Percentiles rank a stretch among this genome's conserved stretches.
These are phyloP conservation scores for Penicillium sp. DNA, from an alignment of 2,329 filamentous ascomycete genomes.

Conservation along the genomic window DNA sequence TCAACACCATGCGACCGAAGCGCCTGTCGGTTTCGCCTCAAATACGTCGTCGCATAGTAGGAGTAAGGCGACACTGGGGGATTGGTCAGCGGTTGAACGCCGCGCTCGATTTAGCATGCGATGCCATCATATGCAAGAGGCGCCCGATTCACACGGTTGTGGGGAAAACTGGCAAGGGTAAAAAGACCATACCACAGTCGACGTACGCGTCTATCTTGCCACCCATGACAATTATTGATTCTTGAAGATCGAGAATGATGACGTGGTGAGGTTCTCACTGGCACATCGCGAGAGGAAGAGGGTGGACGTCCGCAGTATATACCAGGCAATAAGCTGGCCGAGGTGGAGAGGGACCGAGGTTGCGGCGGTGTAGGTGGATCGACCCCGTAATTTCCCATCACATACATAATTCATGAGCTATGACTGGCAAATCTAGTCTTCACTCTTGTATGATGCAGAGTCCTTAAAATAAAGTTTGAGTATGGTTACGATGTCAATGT, in stretches of 20 bases:
- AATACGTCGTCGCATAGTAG: constrained; percentile 59
- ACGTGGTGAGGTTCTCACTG: constrained; percentile 9
- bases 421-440: too few species aligned
- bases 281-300: background rate
- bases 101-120: constrained; percentile 2
- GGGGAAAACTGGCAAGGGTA: background rate
- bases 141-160: background rate
- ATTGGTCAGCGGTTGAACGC: background rate
- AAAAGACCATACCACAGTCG: constrained; percentile 26
- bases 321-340: constrained; percentile 8
- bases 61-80: constrained; percentile 64
- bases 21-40: constrained; percentile 59
- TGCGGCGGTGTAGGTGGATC: background rate
- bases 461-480: too few species aligned
- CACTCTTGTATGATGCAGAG: too few species aligned
- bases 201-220: constrained; percentile 31
- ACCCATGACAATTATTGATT: constrained; percentile 16
- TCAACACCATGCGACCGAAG: constrained; percentile 64
- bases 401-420: too few species aligned
- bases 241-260: background rate
- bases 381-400: too few species aligned
- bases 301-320: constrained; percentile 16
- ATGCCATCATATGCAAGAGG: background rate
- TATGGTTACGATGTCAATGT: too few species aligned
- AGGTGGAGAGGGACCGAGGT: constrained; percentile 29